Conservation (phyloP, 2,329 filamentous ascomycete species). For the Huntiella moniliformis region DNA sequence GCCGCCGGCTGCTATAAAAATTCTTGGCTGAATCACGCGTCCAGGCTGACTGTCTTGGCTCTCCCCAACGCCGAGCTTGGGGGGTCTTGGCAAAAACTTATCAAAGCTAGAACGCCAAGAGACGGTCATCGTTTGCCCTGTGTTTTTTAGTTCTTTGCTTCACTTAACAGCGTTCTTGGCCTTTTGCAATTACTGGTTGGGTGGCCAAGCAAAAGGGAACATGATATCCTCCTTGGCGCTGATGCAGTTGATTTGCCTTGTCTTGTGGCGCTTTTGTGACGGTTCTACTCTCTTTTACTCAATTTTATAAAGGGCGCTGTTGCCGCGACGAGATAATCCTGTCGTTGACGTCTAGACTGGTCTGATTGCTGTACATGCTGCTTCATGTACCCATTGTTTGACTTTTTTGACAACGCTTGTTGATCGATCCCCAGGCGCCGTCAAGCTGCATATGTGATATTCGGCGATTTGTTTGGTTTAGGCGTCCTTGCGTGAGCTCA, state of each 20-base stretch:
- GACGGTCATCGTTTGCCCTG: neutral
- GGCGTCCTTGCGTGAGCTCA: too few relatives aligned
- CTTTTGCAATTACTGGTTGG: neutral
- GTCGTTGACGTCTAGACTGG: too few relatives aligned
- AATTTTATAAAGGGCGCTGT: neutral
- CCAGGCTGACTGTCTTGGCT: conserved; percentile 8
- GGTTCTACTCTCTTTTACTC: neutral
- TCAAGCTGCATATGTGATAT: too few relatives aligned
- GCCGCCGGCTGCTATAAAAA: neutral
- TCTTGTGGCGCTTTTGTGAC: too few relatives aligned
- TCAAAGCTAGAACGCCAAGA: conserved; percentile 9
- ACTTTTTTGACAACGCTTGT: neutral
- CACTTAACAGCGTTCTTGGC: neutral
- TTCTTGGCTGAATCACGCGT: conserved; percentile 10
- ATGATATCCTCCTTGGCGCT: neutral
- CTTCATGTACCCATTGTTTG: neutral
- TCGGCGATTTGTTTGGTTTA: too few relatives aligned
- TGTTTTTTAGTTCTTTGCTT: conserved; percentile 1
- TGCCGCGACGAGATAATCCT: neutral
- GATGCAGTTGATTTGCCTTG: neutral
- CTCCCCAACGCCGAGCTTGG: conserved; percentile 10
- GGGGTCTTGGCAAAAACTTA: conserved; percentile 11
- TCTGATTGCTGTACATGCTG: too few relatives aligned
- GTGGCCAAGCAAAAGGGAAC: neutral
- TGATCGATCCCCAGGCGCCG: neutral